Percentiles rank a stretch among this genome's conserved stretches.
phyloP scores from a whole-genome alignment of 177 flowering plant species.

The Vitis hybrid region DNA sequence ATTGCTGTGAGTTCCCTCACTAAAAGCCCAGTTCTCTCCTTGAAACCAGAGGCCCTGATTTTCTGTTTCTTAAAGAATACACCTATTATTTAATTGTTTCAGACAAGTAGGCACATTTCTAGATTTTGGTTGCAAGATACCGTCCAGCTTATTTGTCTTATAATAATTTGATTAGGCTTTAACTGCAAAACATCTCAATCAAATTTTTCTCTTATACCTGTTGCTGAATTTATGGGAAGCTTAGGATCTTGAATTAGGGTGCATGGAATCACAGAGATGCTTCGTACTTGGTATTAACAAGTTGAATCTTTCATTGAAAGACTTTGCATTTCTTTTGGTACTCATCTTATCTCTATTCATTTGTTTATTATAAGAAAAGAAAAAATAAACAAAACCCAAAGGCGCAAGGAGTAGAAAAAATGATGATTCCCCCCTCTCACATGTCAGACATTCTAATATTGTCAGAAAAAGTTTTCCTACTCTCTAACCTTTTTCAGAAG shows the following conservation, averaged over 20 bases:
- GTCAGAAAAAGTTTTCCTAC: background rate
- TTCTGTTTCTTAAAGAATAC: too few relatives aligned
- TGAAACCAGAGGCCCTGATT: too few relatives aligned
- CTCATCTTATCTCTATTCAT: background rate
- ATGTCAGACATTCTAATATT: background rate
- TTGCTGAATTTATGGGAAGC: background rate
- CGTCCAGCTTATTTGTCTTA: too few relatives aligned
- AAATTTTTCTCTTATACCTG: background rate
- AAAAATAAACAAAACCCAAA: background rate
- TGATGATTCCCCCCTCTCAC: background rate
- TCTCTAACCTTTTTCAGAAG: conserved; percentile 60
- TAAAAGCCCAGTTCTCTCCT: too few relatives aligned
- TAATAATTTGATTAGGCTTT: background rate
- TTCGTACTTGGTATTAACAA: background rate
- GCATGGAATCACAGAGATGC: background rate
- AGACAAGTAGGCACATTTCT: too few relatives aligned
- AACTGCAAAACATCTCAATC: background rate
- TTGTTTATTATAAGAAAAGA: background rate
- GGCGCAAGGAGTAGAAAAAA: background rate
- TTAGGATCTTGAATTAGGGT: background rate
- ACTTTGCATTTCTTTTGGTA: background rate
- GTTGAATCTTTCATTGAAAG: background rate
- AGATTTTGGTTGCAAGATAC: background rate
- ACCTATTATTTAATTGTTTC: too few relatives aligned
- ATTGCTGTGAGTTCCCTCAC: too few relatives aligned